Evolutionary conservation across 768 basidiomycete species (phyloP), one percentile per base, ranked within the genome.

Genomic region (Lactifluus piperatus): DNA sequence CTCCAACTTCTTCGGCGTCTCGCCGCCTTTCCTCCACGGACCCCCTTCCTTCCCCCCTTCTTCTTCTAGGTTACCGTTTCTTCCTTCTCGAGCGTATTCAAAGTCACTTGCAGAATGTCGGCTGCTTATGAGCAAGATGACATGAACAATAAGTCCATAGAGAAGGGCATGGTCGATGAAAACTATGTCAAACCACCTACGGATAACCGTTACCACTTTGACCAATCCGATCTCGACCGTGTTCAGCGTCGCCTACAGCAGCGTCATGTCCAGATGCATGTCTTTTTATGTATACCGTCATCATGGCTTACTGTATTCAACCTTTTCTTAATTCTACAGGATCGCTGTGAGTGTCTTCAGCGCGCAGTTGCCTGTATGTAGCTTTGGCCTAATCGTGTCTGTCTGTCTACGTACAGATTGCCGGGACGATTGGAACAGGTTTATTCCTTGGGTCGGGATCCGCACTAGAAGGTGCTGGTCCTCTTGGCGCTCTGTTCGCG

Each of bases 221-320:
- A 84, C 63, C 76, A 73, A n/a, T 76, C 79, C 55, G 84, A 86
- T 67, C 73, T 84, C 50, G 88, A 89, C 66, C 77, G 75, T 30
- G 85, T 90, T 5, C 87, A 89, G 65, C 79, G 87, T 29, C 79
- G 80, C 37, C 77, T 89, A 37, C 82, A 86, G 71, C 85, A 88
- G 71, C 81, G 86, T 30, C 86, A 88, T 80, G 82, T 86, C 14
- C 87, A 88, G 68, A 89, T 89, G 86, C 83, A 66, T 54, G 80
- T 71, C 56, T 51, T n/a, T 32, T 47, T 30, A 14, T 27, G 50
- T 32, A 30, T 30, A 5, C 9, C 5, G 4, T 37, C 37, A 6
- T 37, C 37, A 10, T 34, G n/a, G 24, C 22, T 36, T 29, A 34
- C 10, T n/a, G 0, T 8, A 18, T 45, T 58, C 41, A 62, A 32